Evolutionary conservation across 1,284 basidiomycete genomes (phyloP), one percentile per base, ranked within the genome.

Genomic region (Apiotrichum porosum): DNA sequence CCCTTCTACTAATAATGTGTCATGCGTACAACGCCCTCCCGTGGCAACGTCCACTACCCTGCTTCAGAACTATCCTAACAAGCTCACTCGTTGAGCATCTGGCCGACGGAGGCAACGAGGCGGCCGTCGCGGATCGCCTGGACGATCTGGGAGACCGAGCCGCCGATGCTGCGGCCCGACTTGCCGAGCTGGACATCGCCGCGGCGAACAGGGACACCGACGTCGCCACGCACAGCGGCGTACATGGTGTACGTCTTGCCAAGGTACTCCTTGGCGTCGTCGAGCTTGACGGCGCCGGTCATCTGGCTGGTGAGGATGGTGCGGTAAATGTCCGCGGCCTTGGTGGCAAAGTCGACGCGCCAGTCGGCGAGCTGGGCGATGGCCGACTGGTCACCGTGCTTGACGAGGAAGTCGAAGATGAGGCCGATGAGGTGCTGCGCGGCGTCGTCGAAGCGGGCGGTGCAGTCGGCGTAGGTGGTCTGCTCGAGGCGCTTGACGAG

Each of bases 61-160:
- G n/a, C n/a, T n/a, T n/a, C n/a, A n/a, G n/a, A n/a, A n/a, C n/a
- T n/a, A n/a, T n/a, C n/a, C n/a, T n/a, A n/a, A n/a, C n/a, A n/a
- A n/a, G n/a, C n/a, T n/a, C n/a, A 35, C 34, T 30, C 30, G n/a
- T 41, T 37, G 23, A 49, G 47, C 41, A 42, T 42, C 30, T 44
- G 17, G 24, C 39, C 42, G 34, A 54, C 46, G 15, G 52, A 44
- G 19, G 30, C 19, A 15, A 54, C 26, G 31, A 54, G 34, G 22
- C 42, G 28, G 38, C 52, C 52, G 49, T 54, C 48, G 32, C 52
- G 49, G 21, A 54, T 41, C 9, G 49, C 52, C 49, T 54, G 49
- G 44, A 54, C 52, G 17, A 54, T 51, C 10, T 14, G 15, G 26
- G 42, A 41, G 32, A 54, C 44, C 31, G 23, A 42, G 18, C 44